Evolutionary conservation across 2,329 filamentous ascomycete species (phyloP).

Genomic region (Talaromyces sp.): DNA sequence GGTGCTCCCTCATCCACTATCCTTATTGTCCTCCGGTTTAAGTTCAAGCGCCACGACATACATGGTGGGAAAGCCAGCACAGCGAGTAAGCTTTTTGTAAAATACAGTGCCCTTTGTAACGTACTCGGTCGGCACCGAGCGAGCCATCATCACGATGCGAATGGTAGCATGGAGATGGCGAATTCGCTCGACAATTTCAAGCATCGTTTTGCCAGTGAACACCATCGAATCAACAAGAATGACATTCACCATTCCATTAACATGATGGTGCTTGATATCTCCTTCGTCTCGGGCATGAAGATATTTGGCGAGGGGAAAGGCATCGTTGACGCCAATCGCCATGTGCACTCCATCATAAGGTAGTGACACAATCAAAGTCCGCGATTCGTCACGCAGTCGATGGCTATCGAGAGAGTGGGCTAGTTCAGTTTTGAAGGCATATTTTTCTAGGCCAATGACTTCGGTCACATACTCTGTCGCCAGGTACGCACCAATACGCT

Average conservation of each 20-base stretch:
- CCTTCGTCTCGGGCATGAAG: slow-evolving; percentile 37
- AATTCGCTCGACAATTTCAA: slow-evolving; percentile 46
- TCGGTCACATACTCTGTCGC: slow-evolving; percentile 43
- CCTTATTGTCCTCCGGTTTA: slow-evolving; percentile 52
- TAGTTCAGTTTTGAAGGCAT: slow-evolving; percentile 48
- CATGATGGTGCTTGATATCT: slow-evolving; percentile 40
- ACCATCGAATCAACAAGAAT: slow-evolving; percentile 57
- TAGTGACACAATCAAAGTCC: slow-evolving; percentile 52
- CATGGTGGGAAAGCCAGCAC: slow-evolving; percentile 22
- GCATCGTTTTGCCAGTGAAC: slow-evolving; percentile 50
- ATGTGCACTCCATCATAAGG: slow-evolving; percentile 61
- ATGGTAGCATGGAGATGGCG: slow-evolving; percentile 33
- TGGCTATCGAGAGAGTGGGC: slow-evolving; percentile 41
- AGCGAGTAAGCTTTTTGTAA: slow-evolving; percentile 12
- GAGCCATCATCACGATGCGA: slow-evolving; percentile 50
- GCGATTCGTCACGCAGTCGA: slow-evolving; percentile 41
- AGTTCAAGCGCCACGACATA: slow-evolving; percentile 50
- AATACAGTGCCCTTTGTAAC: slow-evolving; percentile 18
- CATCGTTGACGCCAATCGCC: slow-evolving; percentile 52
- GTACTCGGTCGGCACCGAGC: slow-evolving; percentile 46
- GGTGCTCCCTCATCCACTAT: slow-evolving; percentile 45
- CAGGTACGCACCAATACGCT: slow-evolving; percentile 47
- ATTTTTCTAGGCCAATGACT: slow-evolving; percentile 45
- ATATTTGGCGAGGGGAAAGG: slow-evolving; percentile 48
- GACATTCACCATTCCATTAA: slow-evolving; percentile 36